Percentiles rank a stretch among this genome's conserved stretches.
Conservation (phyloP, 805 yeast genomes). For the Lachancea meyersii region DNA sequence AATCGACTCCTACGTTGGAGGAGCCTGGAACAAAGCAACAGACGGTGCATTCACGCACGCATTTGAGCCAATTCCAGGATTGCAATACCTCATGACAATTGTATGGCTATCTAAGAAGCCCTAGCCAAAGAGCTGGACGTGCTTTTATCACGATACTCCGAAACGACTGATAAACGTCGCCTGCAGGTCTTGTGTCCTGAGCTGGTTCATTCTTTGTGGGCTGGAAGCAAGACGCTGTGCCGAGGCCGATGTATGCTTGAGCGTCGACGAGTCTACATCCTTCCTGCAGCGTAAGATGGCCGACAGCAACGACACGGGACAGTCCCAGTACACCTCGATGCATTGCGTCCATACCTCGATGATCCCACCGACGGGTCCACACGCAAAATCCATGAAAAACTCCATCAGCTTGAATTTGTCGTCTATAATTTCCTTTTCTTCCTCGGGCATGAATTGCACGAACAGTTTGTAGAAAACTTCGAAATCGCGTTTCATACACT, state of each 20-base stretch:
- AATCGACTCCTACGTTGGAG: conserved; percentile 40
- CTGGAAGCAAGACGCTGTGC: conserved; percentile 16
- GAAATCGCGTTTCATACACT: conserved; percentile 56
- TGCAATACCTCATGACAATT: conserved; percentile 27
- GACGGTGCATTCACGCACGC: conserved; percentile 47
- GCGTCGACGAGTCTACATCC: conserved; percentile 31
- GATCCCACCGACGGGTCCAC: conserved; percentile 42
- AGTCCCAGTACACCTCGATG: conserved; percentile 63
- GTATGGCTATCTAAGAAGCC: conserved; percentile 31
- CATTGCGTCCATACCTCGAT: conserved; percentile 55
- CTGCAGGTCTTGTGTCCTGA: conserved; percentile 16
- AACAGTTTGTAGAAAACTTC: conserved; percentile 50
- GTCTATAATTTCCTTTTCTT: conserved; percentile 36
- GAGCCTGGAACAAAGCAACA: conserved; percentile 49
- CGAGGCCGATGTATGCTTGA: conserved; percentile 20
- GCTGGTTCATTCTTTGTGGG: conserved; percentile 18
- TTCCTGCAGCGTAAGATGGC: conserved; percentile 48
- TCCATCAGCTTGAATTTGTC: conserved; percentile 55
- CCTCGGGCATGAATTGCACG: conserved; percentile 38
- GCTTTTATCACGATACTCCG: not conserved
- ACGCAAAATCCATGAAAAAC: conserved; percentile 50
- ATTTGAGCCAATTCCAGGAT: conserved; percentile 16
- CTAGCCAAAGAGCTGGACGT: too few relatives aligned
- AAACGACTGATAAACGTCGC: conserved; percentile 26
- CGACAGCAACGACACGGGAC: conserved; percentile 64